Percentiles rank a stretch among this genome's conserved stretches.
phyloP scores from a whole-genome alignment of 2,329 filamentous ascomycete genomes.

The Pseudogymnoascus sp. region DNA sequence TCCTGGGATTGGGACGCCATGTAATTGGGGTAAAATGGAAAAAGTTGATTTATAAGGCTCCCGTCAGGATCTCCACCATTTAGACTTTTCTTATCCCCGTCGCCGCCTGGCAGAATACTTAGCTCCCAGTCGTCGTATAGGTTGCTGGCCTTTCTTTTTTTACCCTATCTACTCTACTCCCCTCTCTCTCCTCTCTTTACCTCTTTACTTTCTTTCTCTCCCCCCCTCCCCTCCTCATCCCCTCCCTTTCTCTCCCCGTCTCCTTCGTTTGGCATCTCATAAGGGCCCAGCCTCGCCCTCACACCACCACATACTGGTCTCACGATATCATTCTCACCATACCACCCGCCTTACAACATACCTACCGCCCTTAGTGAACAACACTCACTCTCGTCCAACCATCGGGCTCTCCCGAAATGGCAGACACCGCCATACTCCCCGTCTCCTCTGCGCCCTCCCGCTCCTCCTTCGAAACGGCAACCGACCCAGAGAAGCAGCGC shows the following conservation, averaged over 20 bases:
- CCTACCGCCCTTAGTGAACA: neutral
- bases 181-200: neutral
- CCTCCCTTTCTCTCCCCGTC: neutral
- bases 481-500: constrained; percentile 18
- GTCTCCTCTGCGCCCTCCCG: neutral
- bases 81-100: constrained; percentile 7
- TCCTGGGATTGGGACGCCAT: constrained; percentile 4
- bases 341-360: neutral
- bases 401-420: neutral
- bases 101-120: constrained; percentile 4
- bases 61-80: constrained; percentile 6
- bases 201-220: neutral
- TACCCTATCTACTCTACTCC: neutral
- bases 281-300: neutral
- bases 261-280: neutral
- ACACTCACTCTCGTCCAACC: neutral
- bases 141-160: neutral
- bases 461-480: constrained; percentile 5
- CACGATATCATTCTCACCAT: neutral
- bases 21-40: neutral
- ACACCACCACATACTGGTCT: neutral
- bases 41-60: constrained; percentile 5
- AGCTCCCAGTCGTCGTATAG: neutral
- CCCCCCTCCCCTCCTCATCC: neutral
- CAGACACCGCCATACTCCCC: neutral